Percentiles rank a stretch among this genome's conserved stretches.
phyloP scores from a whole-genome alignment of 1,284 basidiomycete species.

The Heterobasidion irregulare region DNA sequence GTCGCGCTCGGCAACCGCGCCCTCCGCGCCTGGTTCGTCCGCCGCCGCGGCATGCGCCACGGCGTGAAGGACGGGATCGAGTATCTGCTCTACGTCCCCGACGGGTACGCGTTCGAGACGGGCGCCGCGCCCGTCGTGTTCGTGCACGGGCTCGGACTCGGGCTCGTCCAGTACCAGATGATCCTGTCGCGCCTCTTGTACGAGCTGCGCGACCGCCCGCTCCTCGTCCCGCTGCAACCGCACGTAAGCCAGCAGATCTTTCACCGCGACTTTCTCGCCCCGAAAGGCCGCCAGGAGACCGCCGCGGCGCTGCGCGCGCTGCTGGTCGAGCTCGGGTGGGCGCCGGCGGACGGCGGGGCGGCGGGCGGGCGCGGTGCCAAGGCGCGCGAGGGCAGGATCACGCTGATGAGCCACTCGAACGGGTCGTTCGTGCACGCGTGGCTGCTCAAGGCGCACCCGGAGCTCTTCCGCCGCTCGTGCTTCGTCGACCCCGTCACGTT shows the following conservation, averaged over 20 bases:
- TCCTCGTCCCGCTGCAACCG: slow-evolving; percentile 77
- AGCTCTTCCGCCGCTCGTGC: slow-evolving; percentile 65
- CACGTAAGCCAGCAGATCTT: slow-evolving; percentile 83
- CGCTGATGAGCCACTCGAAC: slow-evolving; percentile 83
- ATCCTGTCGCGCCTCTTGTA: slow-evolving; percentile 42
- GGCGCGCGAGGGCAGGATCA: slow-evolving; percentile 30
- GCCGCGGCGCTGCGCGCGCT: slow-evolving; percentile 51
- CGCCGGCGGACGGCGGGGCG: slow-evolving; percentile 12
- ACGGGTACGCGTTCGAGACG: slow-evolving; percentile 46
- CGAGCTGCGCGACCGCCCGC: slow-evolving; percentile 58
- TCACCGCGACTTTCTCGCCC: slow-evolving; percentile 62
- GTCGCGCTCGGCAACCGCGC: slow-evolving; percentile 48
- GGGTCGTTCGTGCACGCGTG: slow-evolving; percentile 76
- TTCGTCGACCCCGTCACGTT: slow-evolving; percentile 88
- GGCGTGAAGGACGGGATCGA: slow-evolving; percentile 52
- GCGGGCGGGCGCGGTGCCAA: neutral
- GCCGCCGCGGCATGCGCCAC: slow-evolving; percentile 38
- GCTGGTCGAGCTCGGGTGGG: slow-evolving; percentile 63
- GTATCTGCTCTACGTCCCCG: slow-evolving; percentile 71
- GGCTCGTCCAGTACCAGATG: slow-evolving; percentile 57
- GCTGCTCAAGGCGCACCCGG: slow-evolving; percentile 74
- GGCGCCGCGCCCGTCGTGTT: slow-evolving; percentile 72
- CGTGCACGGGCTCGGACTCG: slow-evolving; percentile 82
- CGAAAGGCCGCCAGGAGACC: slow-evolving; percentile 57
- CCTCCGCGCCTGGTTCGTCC: slow-evolving; percentile 37